A percentile compares a stretch with the other conserved stretches of the same genome.
Evolutionary conservation across 192 early-diverging fungal species (phyloP).

Genomic region (Coemansia furcata): DNA sequence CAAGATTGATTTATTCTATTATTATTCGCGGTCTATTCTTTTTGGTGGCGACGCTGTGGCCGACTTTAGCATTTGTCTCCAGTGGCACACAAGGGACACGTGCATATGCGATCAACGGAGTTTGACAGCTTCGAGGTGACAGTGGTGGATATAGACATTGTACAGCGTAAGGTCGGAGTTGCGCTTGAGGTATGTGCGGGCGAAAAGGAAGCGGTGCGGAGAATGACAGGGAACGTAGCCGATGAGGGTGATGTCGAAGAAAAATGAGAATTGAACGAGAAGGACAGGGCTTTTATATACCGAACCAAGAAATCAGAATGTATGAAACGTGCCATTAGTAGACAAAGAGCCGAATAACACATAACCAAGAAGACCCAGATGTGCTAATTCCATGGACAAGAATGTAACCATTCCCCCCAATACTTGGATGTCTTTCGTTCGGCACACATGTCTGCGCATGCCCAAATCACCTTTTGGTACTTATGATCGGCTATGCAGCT

Average conservation of each 20-base stretch:
- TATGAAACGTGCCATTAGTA: not conserved
- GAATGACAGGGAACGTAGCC: not conserved
- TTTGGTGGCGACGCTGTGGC: not conserved
- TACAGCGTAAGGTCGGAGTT: not conserved
- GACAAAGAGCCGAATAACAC: not conserved
- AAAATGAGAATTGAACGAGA: not conserved
- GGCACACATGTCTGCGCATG: constrained; percentile 5
- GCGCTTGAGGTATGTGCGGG: not conserved
- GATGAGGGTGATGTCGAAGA: not conserved
- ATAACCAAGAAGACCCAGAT: not conserved
- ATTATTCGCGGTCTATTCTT: not conserved
- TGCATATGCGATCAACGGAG: not conserved
- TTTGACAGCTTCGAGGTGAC: not conserved
- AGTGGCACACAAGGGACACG: not conserved
- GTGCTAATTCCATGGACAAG: too few species aligned
- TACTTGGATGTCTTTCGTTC: not conserved
- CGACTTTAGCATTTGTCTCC: not conserved
- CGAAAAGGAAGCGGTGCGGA: not conserved
- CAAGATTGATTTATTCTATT: not conserved
- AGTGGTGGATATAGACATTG: not conserved
- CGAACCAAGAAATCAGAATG: not conserved
- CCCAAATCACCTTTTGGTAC: not conserved
- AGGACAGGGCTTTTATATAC: not conserved
- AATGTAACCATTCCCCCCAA: not conserved
- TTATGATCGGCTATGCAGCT: not conserved